These are phyloP conservation scores for Ceratocystis destructans DNA, from an alignment of 2,329 filamentous ascomycete genomes.

Conservation along the genomic window DNA sequence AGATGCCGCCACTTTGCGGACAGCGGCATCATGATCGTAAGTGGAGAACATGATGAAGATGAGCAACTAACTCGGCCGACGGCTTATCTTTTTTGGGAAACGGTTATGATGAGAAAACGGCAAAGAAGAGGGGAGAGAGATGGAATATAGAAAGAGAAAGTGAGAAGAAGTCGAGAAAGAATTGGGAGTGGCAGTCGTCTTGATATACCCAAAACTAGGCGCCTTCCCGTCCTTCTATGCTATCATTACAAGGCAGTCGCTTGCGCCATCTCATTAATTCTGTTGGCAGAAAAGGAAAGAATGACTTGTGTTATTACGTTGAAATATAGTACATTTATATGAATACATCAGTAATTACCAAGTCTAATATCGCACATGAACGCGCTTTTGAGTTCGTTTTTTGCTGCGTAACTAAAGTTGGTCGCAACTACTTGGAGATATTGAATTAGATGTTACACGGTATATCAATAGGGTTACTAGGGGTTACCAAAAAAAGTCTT, in stretches of 20 bases:
- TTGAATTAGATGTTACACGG: neutral
- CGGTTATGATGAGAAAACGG: too few relatives aligned
- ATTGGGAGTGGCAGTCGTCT: slow-evolving; percentile 19
- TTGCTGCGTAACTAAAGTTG: too few relatives aligned
- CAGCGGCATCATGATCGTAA: slow-evolving; percentile 32
- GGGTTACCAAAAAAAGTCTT: neutral
- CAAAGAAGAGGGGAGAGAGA: neutral
- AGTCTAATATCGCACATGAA: neutral
- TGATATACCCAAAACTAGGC: neutral
- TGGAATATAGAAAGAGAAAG: neutral
- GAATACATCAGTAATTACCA: neutral
- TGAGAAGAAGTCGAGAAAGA: slow-evolving; percentile 20
- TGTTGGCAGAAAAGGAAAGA: neutral
- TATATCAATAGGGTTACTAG: neutral
- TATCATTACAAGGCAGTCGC: neutral
- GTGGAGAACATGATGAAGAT: neutral
- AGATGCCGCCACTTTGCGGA: slow-evolving; percentile 32
- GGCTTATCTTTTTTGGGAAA: too few relatives aligned
- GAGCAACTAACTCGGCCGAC: too few relatives aligned
- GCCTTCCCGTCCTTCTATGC: neutral
- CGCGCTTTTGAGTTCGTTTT: too few relatives aligned
- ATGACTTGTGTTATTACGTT: neutral
- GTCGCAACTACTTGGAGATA: neutral
- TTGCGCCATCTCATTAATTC: neutral
- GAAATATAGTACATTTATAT: neutral